Conservation (phyloP, 768 basidiomycete genomes). For the Megacollybia marginata region DNA sequence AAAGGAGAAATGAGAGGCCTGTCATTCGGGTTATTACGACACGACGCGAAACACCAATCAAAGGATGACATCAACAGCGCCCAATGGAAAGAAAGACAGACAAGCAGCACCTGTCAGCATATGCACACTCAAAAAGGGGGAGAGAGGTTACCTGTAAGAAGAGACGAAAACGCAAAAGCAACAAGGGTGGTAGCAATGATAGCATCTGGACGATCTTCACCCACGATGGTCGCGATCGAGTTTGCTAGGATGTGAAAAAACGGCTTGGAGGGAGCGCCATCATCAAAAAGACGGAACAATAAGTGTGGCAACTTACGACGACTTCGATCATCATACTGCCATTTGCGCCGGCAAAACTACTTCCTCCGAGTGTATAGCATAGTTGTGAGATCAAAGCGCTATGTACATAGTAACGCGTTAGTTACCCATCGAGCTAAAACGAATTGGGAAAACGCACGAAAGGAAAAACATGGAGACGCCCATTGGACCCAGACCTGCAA, state of each 20-base stretch:
- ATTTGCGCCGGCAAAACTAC: slow-evolving; percentile 83
- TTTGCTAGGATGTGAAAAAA: slow-evolving; percentile 92
- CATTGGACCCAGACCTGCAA: slow-evolving; percentile 73
- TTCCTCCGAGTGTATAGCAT: slow-evolving; percentile 80
- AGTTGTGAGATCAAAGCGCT: slow-evolving; percentile 77
- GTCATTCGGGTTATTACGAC: slow-evolving; percentile 5
- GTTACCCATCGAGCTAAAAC: not conserved
- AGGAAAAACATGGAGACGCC: slow-evolving; percentile 97
- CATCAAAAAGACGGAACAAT: not conserved
- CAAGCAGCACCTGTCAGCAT: not conserved
- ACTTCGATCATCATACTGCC: slow-evolving; percentile 99
- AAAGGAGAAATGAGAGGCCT: slow-evolving; percentile 79
- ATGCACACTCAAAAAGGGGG: not conserved
- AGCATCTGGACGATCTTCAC: slow-evolving; percentile 56
- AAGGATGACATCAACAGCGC: slow-evolving; percentile 4
- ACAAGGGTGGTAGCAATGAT: slow-evolving; percentile 91
- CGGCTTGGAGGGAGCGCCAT: slow-evolving; percentile 40
- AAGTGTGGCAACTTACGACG: slow-evolving; percentile 49
- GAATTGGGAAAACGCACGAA: slow-evolving; percentile 31
- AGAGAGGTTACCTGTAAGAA: slow-evolving; percentile 68
- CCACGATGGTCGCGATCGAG: slow-evolving; percentile 65
- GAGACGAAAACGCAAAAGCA: slow-evolving; percentile 78
- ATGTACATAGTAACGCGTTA: slow-evolving; percentile 6
- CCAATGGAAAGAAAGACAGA: not conserved
- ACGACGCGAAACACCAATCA: slow-evolving; percentile 2